These are phyloP conservation scores for Saccharata proteae DNA, from an alignment of 2,329 filamentous ascomycete genomes.

Conservation along the genomic window DNA sequence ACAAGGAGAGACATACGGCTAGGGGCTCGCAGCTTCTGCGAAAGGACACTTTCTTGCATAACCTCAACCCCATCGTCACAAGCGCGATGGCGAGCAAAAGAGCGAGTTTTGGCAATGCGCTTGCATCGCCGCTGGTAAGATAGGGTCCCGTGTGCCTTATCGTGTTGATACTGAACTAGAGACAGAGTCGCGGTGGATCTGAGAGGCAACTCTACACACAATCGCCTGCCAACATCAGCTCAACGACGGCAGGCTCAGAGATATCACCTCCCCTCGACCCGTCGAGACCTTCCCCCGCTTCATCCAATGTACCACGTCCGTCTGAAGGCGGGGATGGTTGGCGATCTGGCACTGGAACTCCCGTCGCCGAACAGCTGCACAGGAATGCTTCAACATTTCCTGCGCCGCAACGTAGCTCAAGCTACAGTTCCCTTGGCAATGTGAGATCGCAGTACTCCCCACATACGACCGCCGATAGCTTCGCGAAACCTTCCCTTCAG, in stretches of 20 bases:
- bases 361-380: slow-evolving; percentile 15
- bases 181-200: background rate
- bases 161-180: slow-evolving; percentile 1
- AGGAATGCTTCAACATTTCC: slow-evolving; percentile 19
- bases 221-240: background rate
- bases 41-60: slow-evolving; percentile 52
- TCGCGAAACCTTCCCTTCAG: slow-evolving; percentile 22
- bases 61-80: slow-evolving; percentile 30
- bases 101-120: slow-evolving; percentile 12
- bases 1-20: slow-evolving; percentile 37
- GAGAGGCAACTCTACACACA: background rate
- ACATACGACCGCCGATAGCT: slow-evolving; percentile 22
- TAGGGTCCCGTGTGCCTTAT: slow-evolving; percentile 5
- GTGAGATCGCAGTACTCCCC: slow-evolving; percentile 22
- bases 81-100: slow-evolving; percentile 16
- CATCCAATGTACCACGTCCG: slow-evolving; percentile 17
- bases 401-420: slow-evolving; percentile 22
- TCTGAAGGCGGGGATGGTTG: slow-evolving; percentile 25
- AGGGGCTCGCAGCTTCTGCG: slow-evolving; percentile 66
- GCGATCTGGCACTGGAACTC: slow-evolving; percentile 10
- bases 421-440: slow-evolving; percentile 20
- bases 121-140: slow-evolving; percentile 16
- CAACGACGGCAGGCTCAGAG: slow-evolving; percentile 12
- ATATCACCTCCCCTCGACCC: slow-evolving; percentile 22
- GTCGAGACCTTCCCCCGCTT: slow-evolving; percentile 20